Base-by-base conservation (phyloP, 306 rosid genomes). In the Prunus kanzakura region DNA sequence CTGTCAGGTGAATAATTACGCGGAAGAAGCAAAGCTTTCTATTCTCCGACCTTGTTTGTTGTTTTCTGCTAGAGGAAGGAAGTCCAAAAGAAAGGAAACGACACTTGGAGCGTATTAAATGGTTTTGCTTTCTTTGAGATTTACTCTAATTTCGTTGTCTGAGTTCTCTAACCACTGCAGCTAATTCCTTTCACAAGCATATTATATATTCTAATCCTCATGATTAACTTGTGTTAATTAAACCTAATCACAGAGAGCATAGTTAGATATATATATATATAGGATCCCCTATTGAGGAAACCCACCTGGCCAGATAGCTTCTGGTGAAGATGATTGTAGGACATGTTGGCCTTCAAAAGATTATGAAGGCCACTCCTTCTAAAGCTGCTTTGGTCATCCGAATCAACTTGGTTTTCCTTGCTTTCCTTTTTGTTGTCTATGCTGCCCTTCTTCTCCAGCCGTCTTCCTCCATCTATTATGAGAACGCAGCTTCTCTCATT, bases 381-480 rank as follows among this genome's bases (percentile, higher is more conserved):
- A 95, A 81, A 83, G 96, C 99, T 69, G 96, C 99, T 72, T 67
- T 90, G 79, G 81, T 92, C 12, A 79, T 92, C 71, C 84, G 87
- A 87, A 75, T 92, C 86, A 95, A 92, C 61, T 66, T 95, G 82
- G 47, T 91, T 35, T 88, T 87, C 72, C 82, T 95, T 52, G 91
- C 92, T 32, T 82, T 88, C 68, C 88, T 89, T 79, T 79, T 91
- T 2, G 25, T 89, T 18, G 74, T 83, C 75, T 95, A 92, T 67
- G 87, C 88, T 32, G 74, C 82, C 54, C 84, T 90, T 77, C 90
- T 92, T 84, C 97, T 95, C 54, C 92, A 87, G 73, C 97, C 98
- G 9, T 84, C 96, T 68, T 81, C 90, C 41, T 86, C 97, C 0
- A 15, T 78, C 61, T 93, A 93, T 79, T 86, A 87, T 20, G 86